phyloP scores from a whole-genome alignment of 352 stramenopile genomes.

The Phytophthora constricta region DNA sequence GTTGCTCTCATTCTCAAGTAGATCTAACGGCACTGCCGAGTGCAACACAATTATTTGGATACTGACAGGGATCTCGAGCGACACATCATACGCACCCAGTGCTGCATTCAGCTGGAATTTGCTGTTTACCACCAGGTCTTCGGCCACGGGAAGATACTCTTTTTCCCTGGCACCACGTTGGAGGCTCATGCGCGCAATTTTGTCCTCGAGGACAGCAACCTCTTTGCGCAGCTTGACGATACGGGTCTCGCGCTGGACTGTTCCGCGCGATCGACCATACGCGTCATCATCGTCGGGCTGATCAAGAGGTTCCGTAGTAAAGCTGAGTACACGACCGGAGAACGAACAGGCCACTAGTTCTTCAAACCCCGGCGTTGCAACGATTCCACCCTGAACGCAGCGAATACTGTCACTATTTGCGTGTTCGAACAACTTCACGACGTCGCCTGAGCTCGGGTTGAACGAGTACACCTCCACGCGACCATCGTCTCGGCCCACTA shows the following conservation, averaged over 20 bases:
- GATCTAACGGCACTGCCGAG: conserved; percentile 73
- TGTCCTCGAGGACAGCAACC: conserved; percentile 70
- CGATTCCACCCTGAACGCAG: conserved; percentile 70
- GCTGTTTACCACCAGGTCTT: conserved; percentile 82
- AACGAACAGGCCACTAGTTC: conserved; percentile 84
- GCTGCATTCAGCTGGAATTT: conserved; percentile 79
- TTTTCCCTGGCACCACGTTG: conserved; percentile 55
- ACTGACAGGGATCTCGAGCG: conserved; percentile 79
- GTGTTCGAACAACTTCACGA: conserved; percentile 74
- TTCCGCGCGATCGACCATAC: conserved; percentile 79
- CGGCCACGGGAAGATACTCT: conserved; percentile 68
- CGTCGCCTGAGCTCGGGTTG: conserved; percentile 45
- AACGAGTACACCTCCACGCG: conserved; percentile 80
- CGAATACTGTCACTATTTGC: conserved; percentile 79
- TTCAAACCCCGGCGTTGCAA: conserved; percentile 75
- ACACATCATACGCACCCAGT: conserved; percentile 78
- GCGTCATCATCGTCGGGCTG: conserved; percentile 74
- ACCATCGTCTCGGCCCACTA: conserved; percentile 83
- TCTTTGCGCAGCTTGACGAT: conserved; percentile 86
- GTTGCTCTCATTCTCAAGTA: conserved; percentile 82
- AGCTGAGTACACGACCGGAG: conserved; percentile 79
- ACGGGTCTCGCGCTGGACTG: conserved; percentile 75
- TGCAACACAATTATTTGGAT: conserved; percentile 84
- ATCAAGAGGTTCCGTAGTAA: conserved; percentile 85
- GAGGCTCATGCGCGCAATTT: conserved; percentile 66